Evolutionary conservation across 2,329 filamentous ascomycete genomes (phyloP), one percentile per base, ranked within the genome.

Genomic region (Cladosporium sp.): DNA sequence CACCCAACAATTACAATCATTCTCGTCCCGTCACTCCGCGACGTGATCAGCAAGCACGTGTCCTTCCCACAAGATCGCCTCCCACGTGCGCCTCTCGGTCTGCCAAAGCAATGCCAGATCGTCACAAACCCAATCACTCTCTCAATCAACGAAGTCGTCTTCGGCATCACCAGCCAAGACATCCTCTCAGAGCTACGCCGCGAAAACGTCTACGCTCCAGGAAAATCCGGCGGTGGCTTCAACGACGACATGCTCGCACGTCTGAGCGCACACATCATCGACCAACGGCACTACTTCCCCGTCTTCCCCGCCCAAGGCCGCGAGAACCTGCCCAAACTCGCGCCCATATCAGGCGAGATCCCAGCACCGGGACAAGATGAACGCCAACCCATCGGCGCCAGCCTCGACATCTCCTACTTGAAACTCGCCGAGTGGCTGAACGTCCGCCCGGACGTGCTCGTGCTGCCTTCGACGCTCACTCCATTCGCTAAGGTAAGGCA

Each of bases 121-220:
- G 87, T 97, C 18, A 92, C 93, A 2, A 98, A 98, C 75, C 95
- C 95, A 0, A 94, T 96, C 84, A 92, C 91, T 10, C 79, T 98
- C 3, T 92, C 88, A 6, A 83, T 98, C 70, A 99, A 99, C 78
- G 95, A 98, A 78, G 86, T 90, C 52, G 85, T 94, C 1, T 80
- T 97, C 30, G 93, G 91, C 4, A 85, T 97, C 71, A 93, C 90
- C 30, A 90, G 89, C 0, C 91, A 96, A 73, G 95, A 99, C 75
- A 82, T 92, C 3, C 83, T 99, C 1, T 93, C 88, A 69, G 92
- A 97, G 78, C 85, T 88, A 63, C 77, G 83, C 26, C 69, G 73
- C 7, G 73, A 74, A 38, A 76, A 76, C 3, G 81, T 97, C 32
- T 92, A 91, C 10, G 92, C 90, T n/a, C 89, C 88, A 0, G 90